Base-by-base conservation (phyloP, 2,329 filamentous ascomycete species). In the Teratosphaeria zuluensis region DNA sequence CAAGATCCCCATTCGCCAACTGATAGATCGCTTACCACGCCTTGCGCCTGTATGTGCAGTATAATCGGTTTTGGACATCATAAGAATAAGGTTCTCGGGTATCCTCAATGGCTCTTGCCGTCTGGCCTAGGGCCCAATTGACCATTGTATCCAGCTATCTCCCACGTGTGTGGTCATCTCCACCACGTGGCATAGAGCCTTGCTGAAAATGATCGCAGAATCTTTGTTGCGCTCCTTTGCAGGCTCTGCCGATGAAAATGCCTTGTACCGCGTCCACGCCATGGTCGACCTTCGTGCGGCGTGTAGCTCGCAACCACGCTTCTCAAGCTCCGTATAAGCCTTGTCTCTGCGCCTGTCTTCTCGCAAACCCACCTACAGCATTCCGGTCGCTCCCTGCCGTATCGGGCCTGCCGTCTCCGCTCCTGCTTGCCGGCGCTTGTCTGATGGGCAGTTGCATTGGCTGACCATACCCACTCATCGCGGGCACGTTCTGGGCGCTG, bases 361-460 rank as follows among this genome's bases (percentile, higher is more conserved):
- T 19, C 19, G 42, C 42, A 21, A 48, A 48, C 16, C 42, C n/a
- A 53, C 52, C 46, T 30, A 59, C 60, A 55, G 68, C 67, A 54
- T 62, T 63, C 28, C 65, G 62, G 52, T 70, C 67, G 42, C 65
- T 67, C 5, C 64, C 64, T 51, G 65, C 60, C 9, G 67, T 69
- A 51, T 66, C 67, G 21, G 68, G 67, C 56, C 68, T 62, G 30
- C 28, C 53, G 12, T 6, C 58, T 61, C 56, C 60, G 55, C 32
- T 35, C 56, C 65, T 61, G 24, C 60, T 59, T 35, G 56, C 61
- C 33, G 64, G 64, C 57, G 75, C 76, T 51, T 76, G 76, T 58
- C 77, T 69, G 51, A 79, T 77, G 11, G 77, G 77, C 7, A 79
- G 67, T 46, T 73, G 74, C 73, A 78, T 74, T 42, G 69, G 55